Percentiles rank a stretch among this genome's conserved stretches.
phyloP scores from a whole-genome alignment of 768 basidiomycete genomes.

The Tricholoma bakamatsutake region DNA sequence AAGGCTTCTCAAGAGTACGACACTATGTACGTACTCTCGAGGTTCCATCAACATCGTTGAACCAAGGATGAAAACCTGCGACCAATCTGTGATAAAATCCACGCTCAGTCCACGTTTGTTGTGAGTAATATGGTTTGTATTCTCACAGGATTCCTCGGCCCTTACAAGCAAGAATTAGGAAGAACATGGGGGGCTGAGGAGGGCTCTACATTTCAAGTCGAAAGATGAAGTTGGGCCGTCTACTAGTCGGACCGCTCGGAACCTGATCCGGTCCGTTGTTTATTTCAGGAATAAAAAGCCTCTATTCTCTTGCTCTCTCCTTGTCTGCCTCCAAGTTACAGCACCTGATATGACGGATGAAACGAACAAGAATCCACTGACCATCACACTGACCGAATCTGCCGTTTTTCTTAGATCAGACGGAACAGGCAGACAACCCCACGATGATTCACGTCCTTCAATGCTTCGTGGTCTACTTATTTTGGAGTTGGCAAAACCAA shows the following conservation, averaged over 20 bases:
- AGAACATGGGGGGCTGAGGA: too few relatives aligned
- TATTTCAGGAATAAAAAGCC: too few relatives aligned
- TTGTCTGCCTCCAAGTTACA: background rate
- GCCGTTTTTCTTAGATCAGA: slow-evolving; percentile 64
- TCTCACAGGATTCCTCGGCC: background rate
- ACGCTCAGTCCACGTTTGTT: background rate
- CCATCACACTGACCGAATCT: slow-evolving; percentile 65
- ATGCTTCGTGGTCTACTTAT: slow-evolving; percentile 62
- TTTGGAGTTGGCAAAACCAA: slow-evolving; percentile 60
- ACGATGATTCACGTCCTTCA: slow-evolving; percentile 34
- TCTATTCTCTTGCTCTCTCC: too few relatives aligned
- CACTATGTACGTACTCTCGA: background rate
- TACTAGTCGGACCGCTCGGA: too few relatives aligned
- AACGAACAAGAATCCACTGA: slow-evolving; percentile 36
- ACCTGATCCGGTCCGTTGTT: too few relatives aligned
- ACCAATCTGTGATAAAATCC: background rate
- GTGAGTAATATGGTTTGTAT: background rate
- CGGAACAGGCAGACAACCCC: slow-evolving; percentile 27
- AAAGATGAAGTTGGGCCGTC: background rate
- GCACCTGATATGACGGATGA: slow-evolving; percentile 11
- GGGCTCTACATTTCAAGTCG: background rate
- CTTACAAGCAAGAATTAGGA: background rate
- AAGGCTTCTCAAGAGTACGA: background rate
- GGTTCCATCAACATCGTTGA: background rate
- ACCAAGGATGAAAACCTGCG: too few relatives aligned